Base-by-base conservation (phyloP, 2,329 filamentous ascomycete genomes). In the Ambrosiella xylebori region DNA sequence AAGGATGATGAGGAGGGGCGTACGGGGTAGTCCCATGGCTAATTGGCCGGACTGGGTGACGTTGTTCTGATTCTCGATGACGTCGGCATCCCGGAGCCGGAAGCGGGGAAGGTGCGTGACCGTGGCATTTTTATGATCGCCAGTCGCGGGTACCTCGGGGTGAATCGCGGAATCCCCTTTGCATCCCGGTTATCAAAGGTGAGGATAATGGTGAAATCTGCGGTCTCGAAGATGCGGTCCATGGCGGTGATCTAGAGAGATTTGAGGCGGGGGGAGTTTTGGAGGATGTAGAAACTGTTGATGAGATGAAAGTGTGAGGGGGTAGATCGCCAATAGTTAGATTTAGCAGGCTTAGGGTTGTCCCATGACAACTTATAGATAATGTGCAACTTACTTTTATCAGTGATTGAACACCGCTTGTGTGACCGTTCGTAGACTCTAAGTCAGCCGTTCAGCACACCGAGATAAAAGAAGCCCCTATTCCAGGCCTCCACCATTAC, bases 211-310 rank as follows among this genome's bases (percentile, higher is more conserved):
- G 56, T 57, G 3, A 54, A 19, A 3, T 53, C 44, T 4, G 57
- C 39, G 9, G 45, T 39, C 11, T 53, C 57, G 15, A 45, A 58
- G 13, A 58, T 58, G 7, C 35, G 7, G 38, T 58, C 57, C 57
- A 58, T 58, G n/a, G 50, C 40, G n/a, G 36, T 37, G 40, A 58
- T 58, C 19, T 58, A 49, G 12, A 35, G 7, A 1, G 5, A 19
- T 37, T 58, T 58, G 7, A 54, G 19, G n/a, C 35, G 12, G 41
- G 39, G 39, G 13, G 17, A 19, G 35, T 58, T 41, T 35, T 58
- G 57, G 39, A 58, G 19, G 12, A 58, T 58, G 35, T 50, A 58
- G 15, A 58, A 38, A 7, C 57, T 19, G 13, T 58, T 50, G 5
- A 58, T 58, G n/a, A 58, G 27, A 3, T 49, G 49, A 27, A 58